Percentiles rank a stretch among this genome's conserved stretches.
Evolutionary conservation across 176 grass and related monocot genomes (phyloP).

Genomic region (Thinopyrum elongatum): DNA sequence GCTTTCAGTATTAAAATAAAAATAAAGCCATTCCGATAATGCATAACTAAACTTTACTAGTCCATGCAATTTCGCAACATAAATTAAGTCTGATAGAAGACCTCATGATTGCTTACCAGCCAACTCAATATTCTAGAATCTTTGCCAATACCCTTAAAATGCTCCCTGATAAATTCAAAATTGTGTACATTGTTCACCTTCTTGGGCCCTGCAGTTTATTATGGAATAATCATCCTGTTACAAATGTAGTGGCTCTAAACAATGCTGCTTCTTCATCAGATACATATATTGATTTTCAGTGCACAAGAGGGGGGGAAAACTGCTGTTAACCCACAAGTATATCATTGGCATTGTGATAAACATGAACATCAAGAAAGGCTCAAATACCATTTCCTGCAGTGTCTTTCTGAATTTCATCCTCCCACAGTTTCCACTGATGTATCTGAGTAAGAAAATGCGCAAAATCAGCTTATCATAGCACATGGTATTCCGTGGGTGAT

Average conservation of each 20-base stretch:
- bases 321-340: background rate
- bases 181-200: slow-evolving; percentile 41
- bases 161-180: slow-evolving; percentile 79
- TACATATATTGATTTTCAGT: background rate
- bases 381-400: slow-evolving; percentile 51
- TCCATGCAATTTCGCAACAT: background rate
- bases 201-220: slow-evolving; percentile 37
- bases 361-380: slow-evolving; percentile 15
- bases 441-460: slow-evolving; percentile 54
- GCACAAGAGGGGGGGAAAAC: background rate
- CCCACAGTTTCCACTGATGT: slow-evolving; percentile 84
- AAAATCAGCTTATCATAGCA: background rate
- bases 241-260: background rate
- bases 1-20: slow-evolving; percentile 1
- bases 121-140: slow-evolving; percentile 81
- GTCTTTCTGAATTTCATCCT: slow-evolving; percentile 69
- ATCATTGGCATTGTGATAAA: background rate
- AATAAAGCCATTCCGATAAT: background rate
- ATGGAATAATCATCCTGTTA: background rate
- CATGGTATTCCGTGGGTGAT: background rate
- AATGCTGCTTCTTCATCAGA: background rate
- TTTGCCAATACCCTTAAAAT: slow-evolving; percentile 81
- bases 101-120: slow-evolving; percentile 69
- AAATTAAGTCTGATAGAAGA: slow-evolving; percentile 17
- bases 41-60: background rate